These are phyloP conservation scores for Gorgonomyces haynaldii DNA, from an alignment of 192 early-diverging fungal genomes.

Conservation along the genomic window DNA sequence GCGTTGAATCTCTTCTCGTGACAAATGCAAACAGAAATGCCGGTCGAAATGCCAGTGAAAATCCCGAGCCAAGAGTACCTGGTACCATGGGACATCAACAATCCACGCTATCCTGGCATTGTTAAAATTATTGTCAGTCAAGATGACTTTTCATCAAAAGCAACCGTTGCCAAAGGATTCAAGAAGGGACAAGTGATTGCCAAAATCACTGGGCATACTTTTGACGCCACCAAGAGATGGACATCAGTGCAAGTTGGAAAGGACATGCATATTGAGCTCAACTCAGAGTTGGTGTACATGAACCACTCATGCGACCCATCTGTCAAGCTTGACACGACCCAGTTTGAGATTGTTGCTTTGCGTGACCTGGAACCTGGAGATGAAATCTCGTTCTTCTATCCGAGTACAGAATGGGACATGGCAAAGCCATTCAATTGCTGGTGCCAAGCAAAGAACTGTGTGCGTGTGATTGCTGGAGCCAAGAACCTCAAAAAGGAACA, in stretches of 20 bases:
- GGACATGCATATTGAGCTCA: constrained; percentile 26
- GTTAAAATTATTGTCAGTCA: constrained; percentile 9
- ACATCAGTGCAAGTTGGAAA: constrained; percentile 20
- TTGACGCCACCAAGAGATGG: constrained; percentile 14
- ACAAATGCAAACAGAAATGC: no score
- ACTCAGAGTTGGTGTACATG: constrained; percentile 25
- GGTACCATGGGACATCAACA: no score
- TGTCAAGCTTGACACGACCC: constrained; percentile 9
- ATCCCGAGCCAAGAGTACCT: no score
- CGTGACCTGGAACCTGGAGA: constrained; percentile 26
- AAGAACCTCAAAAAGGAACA: constrained; percentile 6
- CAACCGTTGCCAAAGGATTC: constrained; percentile 4
- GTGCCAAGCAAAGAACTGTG: constrained; percentile 24
- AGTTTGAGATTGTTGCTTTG: constrained; percentile 12
- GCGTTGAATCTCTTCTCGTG: no score
- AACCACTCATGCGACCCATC: constrained; percentile 34
- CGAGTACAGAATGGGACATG: constrained; percentile 38
- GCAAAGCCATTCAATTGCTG: constrained; percentile 34
- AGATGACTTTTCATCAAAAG: constrained; percentile 18
- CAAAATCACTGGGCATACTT: constrained; percentile 8
- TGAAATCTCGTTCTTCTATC: constrained; percentile 36
- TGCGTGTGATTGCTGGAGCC: constrained; percentile 11
- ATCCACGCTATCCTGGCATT: constrained; percentile 5
- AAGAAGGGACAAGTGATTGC: constrained; percentile 12
- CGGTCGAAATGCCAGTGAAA: no score